phyloP scores from a whole-genome alignment of 202 grass and related monocot genomes.

The Elaeis oleifera region DNA sequence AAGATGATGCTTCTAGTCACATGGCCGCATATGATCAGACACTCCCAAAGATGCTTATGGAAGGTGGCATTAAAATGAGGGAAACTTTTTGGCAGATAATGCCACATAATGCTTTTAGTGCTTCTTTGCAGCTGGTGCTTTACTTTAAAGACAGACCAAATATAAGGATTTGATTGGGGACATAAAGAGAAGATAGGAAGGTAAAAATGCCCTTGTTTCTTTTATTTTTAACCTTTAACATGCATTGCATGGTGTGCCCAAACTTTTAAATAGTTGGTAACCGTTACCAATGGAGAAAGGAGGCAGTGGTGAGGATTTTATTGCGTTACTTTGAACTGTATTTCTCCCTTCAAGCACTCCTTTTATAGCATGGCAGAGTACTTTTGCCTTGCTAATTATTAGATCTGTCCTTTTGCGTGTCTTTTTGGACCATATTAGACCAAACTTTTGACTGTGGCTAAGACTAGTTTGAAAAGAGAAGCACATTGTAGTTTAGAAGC shows the following conservation, averaged over 20 bases:
- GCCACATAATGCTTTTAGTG: slow-evolving; percentile 45
- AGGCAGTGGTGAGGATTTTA: slow-evolving; percentile 1
- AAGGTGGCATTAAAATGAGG: background rate
- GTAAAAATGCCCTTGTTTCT: background rate
- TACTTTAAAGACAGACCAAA: slow-evolving; percentile 30
- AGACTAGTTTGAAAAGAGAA: slow-evolving; percentile 11
- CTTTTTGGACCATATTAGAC: slow-evolving; percentile 59
- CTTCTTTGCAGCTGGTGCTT: slow-evolving; percentile 18
- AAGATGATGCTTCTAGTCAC: too few relatives aligned
- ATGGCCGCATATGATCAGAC: too few relatives aligned
- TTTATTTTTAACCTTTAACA: slow-evolving; percentile 1
- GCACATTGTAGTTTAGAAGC: background rate
- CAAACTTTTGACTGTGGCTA: slow-evolving; percentile 48
- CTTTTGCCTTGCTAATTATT: slow-evolving; percentile 56
- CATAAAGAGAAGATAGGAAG: slow-evolving; percentile 18
- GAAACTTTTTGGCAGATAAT: slow-evolving; percentile 51
- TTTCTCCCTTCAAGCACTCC: slow-evolving; percentile 44
- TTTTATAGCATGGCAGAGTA: slow-evolving; percentile 47
- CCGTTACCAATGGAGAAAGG: slow-evolving; percentile 32
- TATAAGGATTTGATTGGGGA: slow-evolving; percentile 28
- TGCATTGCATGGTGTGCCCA: slow-evolving; percentile 24
- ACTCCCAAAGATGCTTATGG: too few relatives aligned
- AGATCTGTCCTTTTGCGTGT: slow-evolving; percentile 37
- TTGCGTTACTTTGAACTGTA: slow-evolving; percentile 3
- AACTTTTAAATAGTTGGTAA: slow-evolving; percentile 31